Evolutionary conservation across 371 early-diverging fungal genomes (phyloP), one percentile per base, ranked within the genome.

Genomic region (Mucor circinelloides): DNA sequence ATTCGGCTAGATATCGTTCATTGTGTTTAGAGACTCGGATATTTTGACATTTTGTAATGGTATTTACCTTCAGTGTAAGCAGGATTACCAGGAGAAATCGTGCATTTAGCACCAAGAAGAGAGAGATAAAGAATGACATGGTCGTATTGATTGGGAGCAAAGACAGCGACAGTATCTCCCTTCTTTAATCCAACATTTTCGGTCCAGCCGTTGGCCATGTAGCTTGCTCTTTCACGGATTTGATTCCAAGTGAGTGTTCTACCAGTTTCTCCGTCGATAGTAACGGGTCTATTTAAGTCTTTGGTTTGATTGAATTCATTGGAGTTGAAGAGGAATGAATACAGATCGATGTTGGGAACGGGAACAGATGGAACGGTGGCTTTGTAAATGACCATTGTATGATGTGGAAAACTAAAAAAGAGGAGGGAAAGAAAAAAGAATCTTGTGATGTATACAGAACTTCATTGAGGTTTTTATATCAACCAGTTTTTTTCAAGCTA

Each of bases 161-260:
- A 89, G 8, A 92, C 76, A 31, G 89, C 93, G 19, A 93, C 83
- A 0, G 89, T 89, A 66, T 94, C 90, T 31, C 93, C 89, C 38
- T 81, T 80, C 54, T 86, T 80, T 31, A 94, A 80, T 1, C 84
- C 84, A 7, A 88, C 74, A 60, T 87, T 76, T 66, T 83, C 72
- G 60, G 62, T 60, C 74, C 74, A 73, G 0, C 74, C 74, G 23
- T 34, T 50, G 15, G 70, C 74, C 32, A 73, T 31, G 52, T 34
- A 58, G 15, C 23, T 21, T 15, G 70, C 60, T 50, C 56, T 21
- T 19, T 70, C 34, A 1, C 60, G 58, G n/a, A 73, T 54, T 25
- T 92, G 82, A 25, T 77, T 84, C 76, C 89, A 91, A 8, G 93
- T 84, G 62, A 91, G 63, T 9, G 74, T 63, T 50, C 76, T 69